Evolutionary conservation across 768 basidiomycete species (phyloP), one percentile per base, ranked within the genome.

Genomic region (Tubosaeta sp.): DNA sequence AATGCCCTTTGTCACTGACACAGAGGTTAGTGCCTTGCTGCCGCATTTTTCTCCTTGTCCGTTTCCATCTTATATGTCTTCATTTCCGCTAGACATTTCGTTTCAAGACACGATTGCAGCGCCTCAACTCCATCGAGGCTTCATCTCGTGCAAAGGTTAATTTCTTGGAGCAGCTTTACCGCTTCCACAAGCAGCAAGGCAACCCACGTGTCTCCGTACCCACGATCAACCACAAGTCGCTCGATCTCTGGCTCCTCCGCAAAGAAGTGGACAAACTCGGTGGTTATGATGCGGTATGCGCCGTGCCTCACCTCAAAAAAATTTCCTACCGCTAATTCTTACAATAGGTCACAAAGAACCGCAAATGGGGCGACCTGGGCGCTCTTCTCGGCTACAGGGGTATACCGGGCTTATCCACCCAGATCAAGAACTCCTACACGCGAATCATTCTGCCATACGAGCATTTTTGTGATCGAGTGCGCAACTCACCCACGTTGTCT

Each of bases 361-460:
- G 88, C 71, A 86, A 87, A 62, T 99, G 96, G 96, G 82, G 84
- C 5, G 84, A 89, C 61, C 72, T 99, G 48, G 91, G 91, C 25
- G 81, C 86, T 44, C 74, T 81, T 32, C 74, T 96, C 51, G 91
- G 94, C 25, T 93, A 92, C 73, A 78, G 84, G 56, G 84, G 87
- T 35, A 82, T 88, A 34, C 86, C 85, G 30, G 88, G 89, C 44
- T 78, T 94, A 52, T 88, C 87, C 14, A 85, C 87, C 1, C 88
- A 94, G 63, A 82, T 98, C 68, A 91, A 90, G 73, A 85, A 82
- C 60, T 90, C 94, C 5, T 99, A 95, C 69, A 79, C 78, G 51
- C 83, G 87, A 48, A 90, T 99, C 64, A 90, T 99, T 59, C 79
- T 93, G 39, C 96, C 96, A n/a, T 99, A 92, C 62, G 95, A 98